A percentile compares a stretch with the other conserved stretches of the same genome.
phyloP scores from a whole-genome alignment of 2,329 filamentous ascomycete species.

The Colletotrichum sp. region DNA sequence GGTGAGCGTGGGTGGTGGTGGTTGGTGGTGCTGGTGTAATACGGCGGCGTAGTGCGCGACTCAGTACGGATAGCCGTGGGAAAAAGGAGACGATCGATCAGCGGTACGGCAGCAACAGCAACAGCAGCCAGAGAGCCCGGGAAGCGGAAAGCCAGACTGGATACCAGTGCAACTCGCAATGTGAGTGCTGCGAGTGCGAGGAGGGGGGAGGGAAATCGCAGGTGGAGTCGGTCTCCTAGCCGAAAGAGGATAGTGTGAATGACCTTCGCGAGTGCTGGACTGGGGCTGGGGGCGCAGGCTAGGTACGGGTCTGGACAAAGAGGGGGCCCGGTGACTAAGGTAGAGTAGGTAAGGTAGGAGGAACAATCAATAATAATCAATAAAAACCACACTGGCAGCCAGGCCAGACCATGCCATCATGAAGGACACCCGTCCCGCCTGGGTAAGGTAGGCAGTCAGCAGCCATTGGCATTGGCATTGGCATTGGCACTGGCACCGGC shows the following conservation, averaged over 20 bases:
- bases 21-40: background rate
- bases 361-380: background rate
- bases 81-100: slow-evolving; percentile 15
- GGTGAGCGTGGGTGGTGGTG: background rate
- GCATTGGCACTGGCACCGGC: background rate
- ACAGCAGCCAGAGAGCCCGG: background rate
- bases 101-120: background rate
- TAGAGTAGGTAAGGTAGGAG: background rate
- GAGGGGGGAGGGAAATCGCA: slow-evolving; percentile 5
- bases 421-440: background rate
- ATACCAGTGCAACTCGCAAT: background rate
- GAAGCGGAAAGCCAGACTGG: background rate
- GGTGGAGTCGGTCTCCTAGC: slow-evolving; percentile 12
- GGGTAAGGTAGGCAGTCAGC: background rate
- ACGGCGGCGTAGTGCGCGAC: slow-evolving; percentile 2
- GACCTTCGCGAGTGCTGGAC: background rate
- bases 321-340: background rate
- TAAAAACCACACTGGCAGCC: background rate
- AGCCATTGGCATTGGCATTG: background rate
- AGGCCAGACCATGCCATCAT: background rate
- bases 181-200: background rate
- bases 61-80: background rate
- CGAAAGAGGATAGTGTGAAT: slow-evolving; percentile 12
- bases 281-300: slow-evolving; percentile 1
- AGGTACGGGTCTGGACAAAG: slow-evolving; percentile 10